Percentiles rank a stretch among this genome's conserved stretches.
Conservation (phyloP, 495 filamentous ascomycete species). For the Aspergillus leporis region DNA sequence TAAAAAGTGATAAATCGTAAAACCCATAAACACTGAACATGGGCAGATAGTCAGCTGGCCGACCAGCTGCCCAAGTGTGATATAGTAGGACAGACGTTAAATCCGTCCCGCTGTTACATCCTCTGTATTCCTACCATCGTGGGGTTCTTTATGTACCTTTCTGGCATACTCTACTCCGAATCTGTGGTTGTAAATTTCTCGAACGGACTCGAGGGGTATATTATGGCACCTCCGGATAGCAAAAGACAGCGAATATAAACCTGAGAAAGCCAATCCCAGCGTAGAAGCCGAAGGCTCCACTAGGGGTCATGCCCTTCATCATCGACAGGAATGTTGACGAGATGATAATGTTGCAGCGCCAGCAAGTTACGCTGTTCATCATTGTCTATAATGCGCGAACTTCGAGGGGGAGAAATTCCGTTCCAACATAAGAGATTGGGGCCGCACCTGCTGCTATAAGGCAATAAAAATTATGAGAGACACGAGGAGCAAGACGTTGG, state of each 20-base stretch:
- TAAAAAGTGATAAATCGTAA: not conserved
- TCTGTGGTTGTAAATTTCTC: slow-evolving; percentile 43
- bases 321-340: slow-evolving; percentile 51
- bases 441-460: slow-evolving; percentile 47
- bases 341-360: slow-evolving; percentile 53
- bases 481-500: slow-evolving; percentile 42
- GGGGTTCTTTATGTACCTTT: slow-evolving; percentile 35
- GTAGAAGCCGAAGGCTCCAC: slow-evolving; percentile 53
- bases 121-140: slow-evolving; percentile 6
- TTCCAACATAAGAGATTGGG: slow-evolving; percentile 49
- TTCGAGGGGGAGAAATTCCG: slow-evolving; percentile 51
- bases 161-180: slow-evolving; percentile 45
- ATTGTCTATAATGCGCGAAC: slow-evolving; percentile 52
- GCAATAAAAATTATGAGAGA: slow-evolving; percentile 46
- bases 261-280: slow-evolving; percentile 48
- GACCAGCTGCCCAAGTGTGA: no score
- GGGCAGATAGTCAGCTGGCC: not conserved
- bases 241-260: slow-evolving; percentile 47
- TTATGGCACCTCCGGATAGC: slow-evolving; percentile 50
- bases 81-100: not conserved
- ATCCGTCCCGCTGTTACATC: not conserved
- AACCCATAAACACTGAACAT: not conserved
- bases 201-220: slow-evolving; percentile 49
- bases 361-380: slow-evolving; percentile 50
- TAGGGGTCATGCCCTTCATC: slow-evolving; percentile 51